These are phyloP conservation scores for Penicillium desertorum DNA, from an alignment of 495 filamentous ascomycete genomes.

Conservation along the genomic window DNA sequence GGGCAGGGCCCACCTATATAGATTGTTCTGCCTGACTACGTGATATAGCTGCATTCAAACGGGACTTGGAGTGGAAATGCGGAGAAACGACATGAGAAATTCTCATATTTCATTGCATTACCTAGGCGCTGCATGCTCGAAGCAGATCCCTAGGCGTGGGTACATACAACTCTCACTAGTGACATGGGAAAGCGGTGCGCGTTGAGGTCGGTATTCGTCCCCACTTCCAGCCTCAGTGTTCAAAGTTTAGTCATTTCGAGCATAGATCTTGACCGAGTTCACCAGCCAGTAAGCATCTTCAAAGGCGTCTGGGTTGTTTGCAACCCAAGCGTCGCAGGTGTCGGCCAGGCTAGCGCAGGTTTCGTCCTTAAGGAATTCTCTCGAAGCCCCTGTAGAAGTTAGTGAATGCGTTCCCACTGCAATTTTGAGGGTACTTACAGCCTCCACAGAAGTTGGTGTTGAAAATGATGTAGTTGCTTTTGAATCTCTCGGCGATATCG, in stretches of 20 bases:
- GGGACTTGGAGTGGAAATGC: neutral
- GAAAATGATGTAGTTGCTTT: neutral
- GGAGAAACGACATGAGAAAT: neutral
- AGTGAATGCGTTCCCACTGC: too few relatives aligned
- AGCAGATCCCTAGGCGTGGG: neutral
- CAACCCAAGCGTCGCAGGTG: neutral
- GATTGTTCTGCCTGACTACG: too few relatives aligned
- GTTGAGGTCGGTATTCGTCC: neutral
- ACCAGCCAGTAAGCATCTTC: constrained; percentile 2
- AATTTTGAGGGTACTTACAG: neutral
- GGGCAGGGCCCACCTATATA: too few relatives aligned
- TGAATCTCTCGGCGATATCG: neutral
- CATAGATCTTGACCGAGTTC: neutral
- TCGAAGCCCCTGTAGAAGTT: neutral
- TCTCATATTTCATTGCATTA: neutral
- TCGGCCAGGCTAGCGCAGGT: neutral
- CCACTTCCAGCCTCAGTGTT: neutral
- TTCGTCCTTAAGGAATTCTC: neutral
- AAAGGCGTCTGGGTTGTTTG: neutral
- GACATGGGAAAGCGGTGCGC: neutral
- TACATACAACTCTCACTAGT: neutral
- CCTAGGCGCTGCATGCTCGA: neutral
- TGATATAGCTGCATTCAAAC: too few relatives aligned
- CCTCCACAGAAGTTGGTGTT: neutral
- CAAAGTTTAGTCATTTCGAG: neutral